A percentile compares a stretch with the other conserved stretches of the same genome.
phyloP scores from a whole-genome alignment of 768 basidiomycete species.

The Amanita polypyramis region DNA sequence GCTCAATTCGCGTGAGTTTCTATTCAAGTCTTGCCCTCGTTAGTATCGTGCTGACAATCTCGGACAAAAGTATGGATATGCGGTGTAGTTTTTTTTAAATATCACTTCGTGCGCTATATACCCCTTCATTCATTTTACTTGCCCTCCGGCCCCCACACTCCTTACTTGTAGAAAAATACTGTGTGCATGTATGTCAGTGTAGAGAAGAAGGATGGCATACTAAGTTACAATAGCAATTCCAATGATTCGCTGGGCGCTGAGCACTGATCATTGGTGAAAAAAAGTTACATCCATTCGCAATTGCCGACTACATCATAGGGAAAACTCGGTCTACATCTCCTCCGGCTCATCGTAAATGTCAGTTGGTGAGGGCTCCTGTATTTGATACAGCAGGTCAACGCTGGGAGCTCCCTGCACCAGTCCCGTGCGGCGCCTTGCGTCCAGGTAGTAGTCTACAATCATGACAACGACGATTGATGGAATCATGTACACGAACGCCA shows the following conservation, averaged over 20 bases:
- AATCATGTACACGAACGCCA: slow-evolving; percentile 16
- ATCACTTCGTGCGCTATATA: no score
- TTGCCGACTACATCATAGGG: no score
- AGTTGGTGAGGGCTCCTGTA: background rate
- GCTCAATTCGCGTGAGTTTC: slow-evolving; percentile 1
- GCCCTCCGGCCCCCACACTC: no score
- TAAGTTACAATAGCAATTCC: no score
- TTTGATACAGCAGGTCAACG: slow-evolving; percentile 8
- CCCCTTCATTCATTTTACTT: no score
- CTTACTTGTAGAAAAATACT: no score
- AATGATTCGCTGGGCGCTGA: no score
- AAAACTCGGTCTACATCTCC: background rate
- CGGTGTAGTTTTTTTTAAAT: background rate
- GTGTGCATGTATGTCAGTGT: no score
- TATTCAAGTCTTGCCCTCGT: background rate
- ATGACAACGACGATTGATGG: slow-evolving; percentile 13
- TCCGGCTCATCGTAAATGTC: background rate
- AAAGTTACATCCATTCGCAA: no score
- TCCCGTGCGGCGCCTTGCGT: background rate
- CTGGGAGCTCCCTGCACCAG: background rate
- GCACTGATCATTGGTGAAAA: no score
- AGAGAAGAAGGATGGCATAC: no score
- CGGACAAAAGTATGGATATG: background rate
- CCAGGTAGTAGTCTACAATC: slow-evolving; percentile 4
- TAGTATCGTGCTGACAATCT: background rate